Conservation (phyloP, 1,284 basidiomycete species). For the Irpex rosettiformis region DNA sequence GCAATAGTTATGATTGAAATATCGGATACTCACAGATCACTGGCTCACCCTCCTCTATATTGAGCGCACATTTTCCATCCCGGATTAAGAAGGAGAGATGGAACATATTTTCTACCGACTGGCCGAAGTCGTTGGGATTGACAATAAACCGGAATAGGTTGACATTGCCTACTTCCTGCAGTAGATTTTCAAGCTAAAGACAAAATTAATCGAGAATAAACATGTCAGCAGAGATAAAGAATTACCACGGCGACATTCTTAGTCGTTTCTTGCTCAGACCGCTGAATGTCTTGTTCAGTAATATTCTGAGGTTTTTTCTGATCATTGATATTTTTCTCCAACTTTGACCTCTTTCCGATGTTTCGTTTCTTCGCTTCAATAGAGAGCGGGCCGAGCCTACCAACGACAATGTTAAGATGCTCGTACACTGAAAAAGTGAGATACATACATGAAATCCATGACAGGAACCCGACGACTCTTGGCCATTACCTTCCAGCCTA, state of each 20-base stretch:
- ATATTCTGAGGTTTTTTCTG: constrained; percentile 71
- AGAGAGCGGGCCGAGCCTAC: constrained; percentile 75
- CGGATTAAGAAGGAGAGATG: constrained; percentile 89
- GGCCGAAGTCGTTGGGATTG: constrained; percentile 85
- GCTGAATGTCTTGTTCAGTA: constrained; percentile 70
- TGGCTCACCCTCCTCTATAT: constrained; percentile 67
- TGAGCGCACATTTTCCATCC: constrained; percentile 76
- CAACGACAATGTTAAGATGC: neutral
- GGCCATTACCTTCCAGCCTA: constrained; percentile 70
- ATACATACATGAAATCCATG: constrained; percentile 74
- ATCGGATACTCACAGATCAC: constrained; percentile 53
- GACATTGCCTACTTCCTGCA: constrained; percentile 46
- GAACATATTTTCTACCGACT: constrained; percentile 93
- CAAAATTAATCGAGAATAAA: neutral
- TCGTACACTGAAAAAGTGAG: neutral
- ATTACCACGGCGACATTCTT: constrained; percentile 69
- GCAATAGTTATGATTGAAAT: neutral
- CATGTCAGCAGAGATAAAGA: neutral
- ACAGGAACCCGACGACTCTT: constrained; percentile 72
- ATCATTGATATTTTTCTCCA: constrained; percentile 72
- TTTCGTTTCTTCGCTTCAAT: constrained; percentile 73
- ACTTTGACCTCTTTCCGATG: constrained; percentile 54
- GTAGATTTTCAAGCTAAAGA: constrained; percentile 50
- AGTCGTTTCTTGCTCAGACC: constrained; percentile 79
- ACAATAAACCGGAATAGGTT: constrained; percentile 84